phyloP scores from a whole-genome alignment of 352 stramenopile genomes.

The Phytopythium oedochilum region DNA sequence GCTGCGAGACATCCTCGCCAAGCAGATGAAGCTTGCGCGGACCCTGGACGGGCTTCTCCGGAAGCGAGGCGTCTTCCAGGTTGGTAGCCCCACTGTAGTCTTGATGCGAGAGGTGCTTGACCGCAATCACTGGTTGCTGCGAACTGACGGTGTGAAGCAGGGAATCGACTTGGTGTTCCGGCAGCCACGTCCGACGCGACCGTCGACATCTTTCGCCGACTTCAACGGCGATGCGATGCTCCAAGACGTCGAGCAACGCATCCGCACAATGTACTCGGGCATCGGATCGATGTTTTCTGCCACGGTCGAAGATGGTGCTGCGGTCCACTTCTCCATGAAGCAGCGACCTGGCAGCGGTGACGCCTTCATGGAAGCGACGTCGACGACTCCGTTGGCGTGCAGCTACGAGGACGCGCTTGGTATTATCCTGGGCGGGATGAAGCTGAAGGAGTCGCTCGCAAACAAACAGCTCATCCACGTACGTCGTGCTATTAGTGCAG shows the following conservation, averaged over 20 bases:
- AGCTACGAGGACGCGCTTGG: neutral
- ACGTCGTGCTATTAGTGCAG: neutral
- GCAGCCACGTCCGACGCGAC: neutral
- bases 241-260: neutral
- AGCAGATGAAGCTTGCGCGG: conserved; percentile 1
- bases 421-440: neutral
- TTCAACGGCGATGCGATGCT: neutral
- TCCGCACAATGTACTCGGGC: neutral
- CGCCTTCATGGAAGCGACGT: neutral
- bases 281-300: neutral
- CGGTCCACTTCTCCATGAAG: neutral
- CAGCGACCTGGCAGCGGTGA: neutral
- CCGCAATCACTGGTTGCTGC: neutral
- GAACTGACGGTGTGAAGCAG: neutral
- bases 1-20: neutral
- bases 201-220: neutral
- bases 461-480: conserved; percentile 1
- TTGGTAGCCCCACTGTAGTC: neutral
- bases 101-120: neutral
- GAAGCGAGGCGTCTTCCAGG: conserved; percentile 2
- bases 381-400: conserved; percentile 1
- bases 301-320: neutral
- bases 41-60: conserved; percentile 1
- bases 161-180: conserved; percentile 4
- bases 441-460: neutral